Base-by-base conservation (phyloP, 2,329 filamentous ascomycete species). In the Claviceps lovelessii region DNA sequence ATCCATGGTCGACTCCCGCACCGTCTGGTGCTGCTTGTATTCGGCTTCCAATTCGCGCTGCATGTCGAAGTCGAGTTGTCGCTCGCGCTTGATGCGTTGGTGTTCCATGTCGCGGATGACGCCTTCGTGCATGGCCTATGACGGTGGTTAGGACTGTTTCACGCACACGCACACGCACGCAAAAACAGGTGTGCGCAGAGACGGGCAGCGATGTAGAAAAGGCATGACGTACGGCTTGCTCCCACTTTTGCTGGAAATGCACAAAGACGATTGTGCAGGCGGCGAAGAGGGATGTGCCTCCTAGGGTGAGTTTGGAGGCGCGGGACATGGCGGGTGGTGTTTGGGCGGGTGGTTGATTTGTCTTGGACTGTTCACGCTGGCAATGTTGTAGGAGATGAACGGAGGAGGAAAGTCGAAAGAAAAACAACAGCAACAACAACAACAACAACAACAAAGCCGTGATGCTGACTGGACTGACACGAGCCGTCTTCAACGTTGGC, bases 61-160 rank as follows among this genome's bases (percentile, higher is more conserved):
- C 80, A 95, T 82, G 60, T 97, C 90, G 65, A 98, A 98, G 67
- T 98, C 93, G 52, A 90, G 81, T 68, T 94, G 88, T 56, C 93
- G 84, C 69, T 98, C 93, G 61, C 81, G 80, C 73, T 96, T 96
- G 60, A 96, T 68, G 49, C 87, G 83, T 68, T 95, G 90, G 66
- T 94, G 89, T 66, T 97, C 91, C 77, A 96, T 86, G 65, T 98
- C 93, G 59, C 91, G 87, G 60, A 97, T 75, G 46, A 98, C 93
- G 48, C 93, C 93, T 61, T 86, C 81, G 66, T 98, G 93, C 93
- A 98, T 98, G 55, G 88, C 87, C 93, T 91, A 58, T 33, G 23
- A 13, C 13, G 17, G 23, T 17, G 23, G 28, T 52, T 61, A 50
- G 53, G 23, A 23, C 23, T 23, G 3, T 23, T 23, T 23, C 23